Evolutionary conservation across 352 stramenopile species (phyloP).

Genomic region (Hyaloperonospora brassicae): DNA sequence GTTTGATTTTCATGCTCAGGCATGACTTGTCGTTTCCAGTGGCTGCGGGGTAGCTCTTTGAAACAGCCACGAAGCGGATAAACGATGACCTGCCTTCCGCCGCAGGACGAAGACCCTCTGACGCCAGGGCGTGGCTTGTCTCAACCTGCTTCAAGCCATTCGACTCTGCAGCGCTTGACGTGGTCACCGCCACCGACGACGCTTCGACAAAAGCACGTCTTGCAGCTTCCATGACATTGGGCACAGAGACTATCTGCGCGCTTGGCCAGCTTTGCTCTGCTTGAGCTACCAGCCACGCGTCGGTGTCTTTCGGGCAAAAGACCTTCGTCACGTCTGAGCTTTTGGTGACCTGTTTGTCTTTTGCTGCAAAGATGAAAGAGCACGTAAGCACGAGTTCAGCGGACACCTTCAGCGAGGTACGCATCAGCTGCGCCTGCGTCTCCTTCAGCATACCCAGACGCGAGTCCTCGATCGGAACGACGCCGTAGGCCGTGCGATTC

Average conservation of each 20-base stretch:
- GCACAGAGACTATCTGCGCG: constrained; percentile 51
- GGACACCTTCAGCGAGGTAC: constrained; percentile 65
- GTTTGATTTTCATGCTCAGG: constrained; percentile 78
- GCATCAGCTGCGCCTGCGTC: constrained; percentile 67
- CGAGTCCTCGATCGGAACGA: constrained; percentile 84
- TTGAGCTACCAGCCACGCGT: constrained; percentile 43
- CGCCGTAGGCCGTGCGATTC: constrained; percentile 75
- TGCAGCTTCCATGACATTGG: constrained; percentile 57
- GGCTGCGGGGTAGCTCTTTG: constrained; percentile 48
- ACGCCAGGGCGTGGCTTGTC: constrained; percentile 39
- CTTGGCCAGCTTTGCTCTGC: constrained; percentile 71
- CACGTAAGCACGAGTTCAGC: constrained; percentile 66
- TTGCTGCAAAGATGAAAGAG: constrained; percentile 61
- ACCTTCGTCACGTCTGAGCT: constrained; percentile 45
- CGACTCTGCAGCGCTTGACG: constrained; percentile 31
- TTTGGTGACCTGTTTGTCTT: constrained; percentile 38
- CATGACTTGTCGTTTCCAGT: constrained; percentile 80
- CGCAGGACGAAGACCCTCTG: constrained; percentile 24
- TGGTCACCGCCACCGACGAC: constrained; percentile 51
- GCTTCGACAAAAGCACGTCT: constrained; percentile 31
- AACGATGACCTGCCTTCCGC: constrained; percentile 35
- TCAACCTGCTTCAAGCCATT: constrained; percentile 43
- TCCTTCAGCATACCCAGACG: constrained; percentile 80
- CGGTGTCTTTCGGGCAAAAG: constrained; percentile 50
- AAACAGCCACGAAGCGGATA: constrained; percentile 71